Evolutionary conservation across 2,329 filamentous ascomycete genomes (phyloP), one percentile per base, ranked within the genome.

Genomic region (Ceratocystis eucalypticola): DNA sequence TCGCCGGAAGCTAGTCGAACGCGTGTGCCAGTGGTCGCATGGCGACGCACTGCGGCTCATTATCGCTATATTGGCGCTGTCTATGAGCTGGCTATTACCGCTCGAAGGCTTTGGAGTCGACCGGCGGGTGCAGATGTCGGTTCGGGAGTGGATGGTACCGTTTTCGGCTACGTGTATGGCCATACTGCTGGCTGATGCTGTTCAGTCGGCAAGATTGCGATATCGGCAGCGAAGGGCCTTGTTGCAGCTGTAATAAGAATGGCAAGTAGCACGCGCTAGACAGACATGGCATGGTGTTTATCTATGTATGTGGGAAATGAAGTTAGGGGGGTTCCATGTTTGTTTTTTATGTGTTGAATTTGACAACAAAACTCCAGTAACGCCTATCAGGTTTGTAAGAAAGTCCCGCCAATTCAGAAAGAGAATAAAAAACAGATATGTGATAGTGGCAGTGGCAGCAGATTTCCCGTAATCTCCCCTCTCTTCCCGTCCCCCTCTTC

Each of bases 1-100:
- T 66, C 74, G 77, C 4, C 75, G 74, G 5, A 63, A 30, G 5
- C 55, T 20, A 7, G 30, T 25, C 2, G 28, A 53, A 30, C 44
- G 44, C 25, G n/a, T 61, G n/a, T 46, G 41, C 12, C 66, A 62
- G 45, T 62, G 55, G 22, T 3, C 61, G 22, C 15, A 10, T 12
- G 17, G 65, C 22, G 61, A 63, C 12, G 30, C n/a, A 6, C n/a
- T 30, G 25, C 48, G 61, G 25, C 33, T 66, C 5, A 57, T 66
- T 8, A 46, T 66, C 25, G 48, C 30, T 7, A n/a, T 41, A 8
- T 25, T 59, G 25, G 48, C 46, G 15, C 37, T 63, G 59, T 15
- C 48, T 7, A 22, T 64, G 33, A 59, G 22, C 37, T 59, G 61
- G n/a, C 2, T 46, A 17, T 25, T 46, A 4, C 28, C 15, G 1